Evolutionary conservation across 2,329 filamentous ascomycete species (phyloP).

Genomic region (Colletotrichum noveboracense): DNA sequence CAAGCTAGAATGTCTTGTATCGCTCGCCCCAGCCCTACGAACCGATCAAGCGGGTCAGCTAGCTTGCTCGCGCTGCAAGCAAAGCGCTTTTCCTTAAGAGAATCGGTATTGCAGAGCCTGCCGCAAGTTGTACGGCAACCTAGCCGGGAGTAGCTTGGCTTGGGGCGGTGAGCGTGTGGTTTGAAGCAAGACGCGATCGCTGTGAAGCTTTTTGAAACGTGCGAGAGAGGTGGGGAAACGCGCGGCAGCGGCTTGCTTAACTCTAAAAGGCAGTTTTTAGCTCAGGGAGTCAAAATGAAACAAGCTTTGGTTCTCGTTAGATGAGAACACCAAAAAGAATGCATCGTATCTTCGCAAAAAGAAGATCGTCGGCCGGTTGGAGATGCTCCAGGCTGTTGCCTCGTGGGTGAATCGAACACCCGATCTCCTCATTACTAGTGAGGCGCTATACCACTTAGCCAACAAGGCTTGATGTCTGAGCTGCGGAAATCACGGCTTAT

Average conservation of each 20-base stretch:
- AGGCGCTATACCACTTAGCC: conserved; percentile 25
- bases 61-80: background rate
- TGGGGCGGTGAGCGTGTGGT: background rate
- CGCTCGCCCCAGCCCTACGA: background rate
- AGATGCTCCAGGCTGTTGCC: background rate
- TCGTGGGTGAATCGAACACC: conserved; percentile 24
- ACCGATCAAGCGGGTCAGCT: background rate
- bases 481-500: background rate
- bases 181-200: background rate
- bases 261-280: background rate
- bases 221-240: background rate
- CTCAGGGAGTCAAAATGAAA: background rate
- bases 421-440: conserved; percentile 26
- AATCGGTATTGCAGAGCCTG: background rate
- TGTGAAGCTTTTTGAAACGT: background rate
- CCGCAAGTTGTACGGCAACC: background rate
- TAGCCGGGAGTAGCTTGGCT: background rate
- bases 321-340: background rate
- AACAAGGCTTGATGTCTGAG: conserved; percentile 11
- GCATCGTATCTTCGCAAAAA: background rate
- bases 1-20: background rate
- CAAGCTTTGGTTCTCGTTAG: background rate
- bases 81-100: background rate
- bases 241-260: background rate
- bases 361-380: background rate